phyloP scores from a whole-genome alignment of 805 yeast genomes.

The Wickerhamiella hasegawae region DNA sequence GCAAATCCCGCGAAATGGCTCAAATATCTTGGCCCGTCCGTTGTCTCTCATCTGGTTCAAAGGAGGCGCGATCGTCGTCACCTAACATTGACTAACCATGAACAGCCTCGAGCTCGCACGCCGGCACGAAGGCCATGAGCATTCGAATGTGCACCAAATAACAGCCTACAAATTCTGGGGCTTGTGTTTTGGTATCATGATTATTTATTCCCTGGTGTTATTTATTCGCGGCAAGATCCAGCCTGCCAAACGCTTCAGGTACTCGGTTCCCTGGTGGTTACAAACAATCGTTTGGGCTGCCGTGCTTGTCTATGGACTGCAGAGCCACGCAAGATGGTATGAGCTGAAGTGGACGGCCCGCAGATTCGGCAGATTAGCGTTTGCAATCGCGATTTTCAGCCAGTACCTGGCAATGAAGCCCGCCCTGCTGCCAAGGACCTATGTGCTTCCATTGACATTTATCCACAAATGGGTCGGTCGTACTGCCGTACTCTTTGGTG shows the following conservation, averaged over 20 bases:
- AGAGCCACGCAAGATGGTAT: too few species aligned
- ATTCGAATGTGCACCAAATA: slow-evolving; percentile 9
- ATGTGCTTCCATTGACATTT: slow-evolving; percentile 56
- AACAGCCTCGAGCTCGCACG: neutral
- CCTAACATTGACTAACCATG: too few species aligned
- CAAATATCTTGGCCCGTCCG: too few species aligned
- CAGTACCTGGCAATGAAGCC: slow-evolving; percentile 67
- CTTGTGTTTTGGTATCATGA: slow-evolving; percentile 3
- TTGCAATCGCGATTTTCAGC: slow-evolving; percentile 59
- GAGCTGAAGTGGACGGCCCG: slow-evolving; percentile 37
- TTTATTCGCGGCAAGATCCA: slow-evolving; percentile 1
- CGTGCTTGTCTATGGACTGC: too few species aligned
- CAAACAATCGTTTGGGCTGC: slow-evolving; percentile 5
- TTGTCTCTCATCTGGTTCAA: too few species aligned
- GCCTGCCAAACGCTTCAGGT: slow-evolving; percentile 2
- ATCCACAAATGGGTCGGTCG: slow-evolving; percentile 88
- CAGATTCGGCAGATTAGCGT: slow-evolving; percentile 62
- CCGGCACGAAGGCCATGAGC: slow-evolving; percentile 5
- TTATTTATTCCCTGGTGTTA: slow-evolving; percentile 8
- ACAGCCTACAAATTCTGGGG: slow-evolving; percentile 9
- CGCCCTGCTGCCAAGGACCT: slow-evolving; percentile 61
- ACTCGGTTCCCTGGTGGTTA: slow-evolving; percentile 6
- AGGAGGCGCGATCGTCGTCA: too few species aligned
- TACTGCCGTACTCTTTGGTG: slow-evolving; percentile 49
- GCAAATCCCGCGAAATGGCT: too few species aligned